phyloP scores from a whole-genome alignment of 352 stramenopile species.

The Detonula confervacea region DNA sequence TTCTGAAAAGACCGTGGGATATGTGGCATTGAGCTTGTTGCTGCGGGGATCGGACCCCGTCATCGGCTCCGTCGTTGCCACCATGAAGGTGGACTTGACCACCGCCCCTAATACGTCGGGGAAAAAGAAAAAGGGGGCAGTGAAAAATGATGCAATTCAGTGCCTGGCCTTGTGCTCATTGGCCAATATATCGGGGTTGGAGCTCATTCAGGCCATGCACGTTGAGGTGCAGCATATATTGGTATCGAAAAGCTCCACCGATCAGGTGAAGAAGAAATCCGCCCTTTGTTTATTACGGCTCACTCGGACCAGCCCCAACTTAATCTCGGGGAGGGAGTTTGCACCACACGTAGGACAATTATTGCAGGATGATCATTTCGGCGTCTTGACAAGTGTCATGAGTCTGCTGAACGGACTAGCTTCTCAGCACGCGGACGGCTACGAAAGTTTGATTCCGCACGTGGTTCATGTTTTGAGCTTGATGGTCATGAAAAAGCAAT shows the following conservation, averaged over 20 bases:
- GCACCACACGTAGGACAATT: conserved; percentile 83
- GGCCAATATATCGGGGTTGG: conserved; percentile 93
- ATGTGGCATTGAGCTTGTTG: conserved; percentile 95
- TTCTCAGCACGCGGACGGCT: conserved; percentile 88
- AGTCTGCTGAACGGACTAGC: conserved; percentile 91
- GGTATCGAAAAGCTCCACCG: conserved; percentile 90
- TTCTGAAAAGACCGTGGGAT: conserved; percentile 94
- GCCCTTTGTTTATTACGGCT: conserved; percentile 93
- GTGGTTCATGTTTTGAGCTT: conserved; percentile 91
- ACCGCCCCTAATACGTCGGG: conserved; percentile 54
- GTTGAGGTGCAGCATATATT: conserved; percentile 93
- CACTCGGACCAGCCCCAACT: conserved; percentile 91
- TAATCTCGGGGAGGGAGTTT: conserved; percentile 88
- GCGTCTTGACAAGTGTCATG: conserved; percentile 92
- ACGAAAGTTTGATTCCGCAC: conserved; percentile 92
- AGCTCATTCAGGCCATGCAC: conserved; percentile 94
- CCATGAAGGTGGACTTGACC: conserved; percentile 95
- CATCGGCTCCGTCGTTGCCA: conserved; percentile 93
- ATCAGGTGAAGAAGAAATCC: conserved; percentile 96
- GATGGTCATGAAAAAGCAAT: conserved; percentile 93
- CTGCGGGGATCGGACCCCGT: conserved; percentile 89
- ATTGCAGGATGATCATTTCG: conserved; percentile 92
- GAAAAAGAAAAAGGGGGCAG: conserved; percentile 59
- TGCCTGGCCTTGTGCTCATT: conserved; percentile 95
- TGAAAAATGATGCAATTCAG: conserved; percentile 87